A percentile compares a stretch with the other conserved stretches of the same genome.
Conservation (phyloP, 2,329 filamentous ascomycete species). For the Pyrenochaeta sp. region DNA sequence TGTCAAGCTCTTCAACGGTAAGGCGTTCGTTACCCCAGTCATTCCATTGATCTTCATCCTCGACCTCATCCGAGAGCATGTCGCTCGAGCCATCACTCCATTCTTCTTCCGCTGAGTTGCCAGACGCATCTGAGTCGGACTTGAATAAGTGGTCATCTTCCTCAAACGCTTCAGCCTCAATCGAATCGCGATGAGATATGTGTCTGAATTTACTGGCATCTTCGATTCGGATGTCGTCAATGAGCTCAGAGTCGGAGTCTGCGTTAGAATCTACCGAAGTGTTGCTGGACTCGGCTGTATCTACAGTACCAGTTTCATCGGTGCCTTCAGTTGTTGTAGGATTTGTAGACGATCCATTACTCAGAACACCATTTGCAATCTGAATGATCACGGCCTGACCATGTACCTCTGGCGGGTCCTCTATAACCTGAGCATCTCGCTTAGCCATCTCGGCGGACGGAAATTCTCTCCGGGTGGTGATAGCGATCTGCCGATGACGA, state of each 20-base stretch:
- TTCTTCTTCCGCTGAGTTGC: conserved; percentile 3
- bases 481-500: neutral
- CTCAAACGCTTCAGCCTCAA: neutral
- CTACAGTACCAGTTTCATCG: conserved; percentile 2
- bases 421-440: neutral
- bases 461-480: neutral
- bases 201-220: neutral
- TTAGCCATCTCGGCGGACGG: neutral
- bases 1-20: conserved; percentile 1
- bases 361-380: neutral
- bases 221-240: neutral
- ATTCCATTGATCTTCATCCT: conserved; percentile 6
- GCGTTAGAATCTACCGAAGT: neutral
- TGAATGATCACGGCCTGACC: neutral
- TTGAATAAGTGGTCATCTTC: neutral
- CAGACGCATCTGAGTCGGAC: conserved; percentile 1
- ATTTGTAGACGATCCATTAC: neutral
- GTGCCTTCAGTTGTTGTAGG: neutral
- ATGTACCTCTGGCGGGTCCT: neutral
- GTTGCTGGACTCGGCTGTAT: neutral
- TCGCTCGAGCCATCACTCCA: conserved; percentile 7
- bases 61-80: conserved; percentile 6
- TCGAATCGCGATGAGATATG: conserved; percentile 1
- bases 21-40: conserved; percentile 5
- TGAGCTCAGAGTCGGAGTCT: neutral